Evolutionary conservation across 2,329 filamentous ascomycete genomes (phyloP).

Genomic region (Nemania sp.): DNA sequence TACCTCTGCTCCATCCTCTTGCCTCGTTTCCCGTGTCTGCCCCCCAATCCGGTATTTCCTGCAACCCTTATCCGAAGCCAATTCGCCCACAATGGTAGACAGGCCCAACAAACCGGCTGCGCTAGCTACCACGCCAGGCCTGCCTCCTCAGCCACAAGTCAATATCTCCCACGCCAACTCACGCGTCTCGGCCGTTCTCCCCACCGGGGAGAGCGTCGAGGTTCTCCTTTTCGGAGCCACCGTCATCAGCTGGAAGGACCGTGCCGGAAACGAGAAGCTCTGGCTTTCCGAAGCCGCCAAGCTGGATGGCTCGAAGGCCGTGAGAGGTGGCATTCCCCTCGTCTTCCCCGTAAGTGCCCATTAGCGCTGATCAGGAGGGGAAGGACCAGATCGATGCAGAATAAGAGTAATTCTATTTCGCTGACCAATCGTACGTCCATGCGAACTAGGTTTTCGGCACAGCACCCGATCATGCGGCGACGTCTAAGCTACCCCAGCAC

Average conservation of each 20-base stretch:
- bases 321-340: constrained; percentile 87
- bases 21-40: no score
- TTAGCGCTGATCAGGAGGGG: background rate
- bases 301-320: constrained; percentile 85
- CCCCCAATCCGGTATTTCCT: background rate
- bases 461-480: constrained; percentile 75
- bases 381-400: background rate
- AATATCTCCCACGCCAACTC: constrained; percentile 72
- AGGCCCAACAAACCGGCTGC: constrained; percentile 82
- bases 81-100: constrained; percentile 66
- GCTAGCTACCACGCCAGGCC: constrained; percentile 72
- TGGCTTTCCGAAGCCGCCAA: constrained; percentile 81
- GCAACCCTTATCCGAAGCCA: background rate
- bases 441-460: constrained; percentile 77
- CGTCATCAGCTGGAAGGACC: constrained; percentile 89
- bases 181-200: constrained; percentile 77
- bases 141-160: constrained; percentile 76
- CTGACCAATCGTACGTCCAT: constrained; percentile 5
- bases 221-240: constrained; percentile 91
- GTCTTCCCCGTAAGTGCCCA: constrained; percentile 78
- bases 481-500: constrained; percentile 82
- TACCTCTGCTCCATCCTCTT: background rate
- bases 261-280: constrained; percentile 77
- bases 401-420: background rate
- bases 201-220: constrained; percentile 83